phyloP scores from a whole-genome alignment of 2,329 filamentous ascomycete genomes.

The Hymenoscyphus scutula region DNA sequence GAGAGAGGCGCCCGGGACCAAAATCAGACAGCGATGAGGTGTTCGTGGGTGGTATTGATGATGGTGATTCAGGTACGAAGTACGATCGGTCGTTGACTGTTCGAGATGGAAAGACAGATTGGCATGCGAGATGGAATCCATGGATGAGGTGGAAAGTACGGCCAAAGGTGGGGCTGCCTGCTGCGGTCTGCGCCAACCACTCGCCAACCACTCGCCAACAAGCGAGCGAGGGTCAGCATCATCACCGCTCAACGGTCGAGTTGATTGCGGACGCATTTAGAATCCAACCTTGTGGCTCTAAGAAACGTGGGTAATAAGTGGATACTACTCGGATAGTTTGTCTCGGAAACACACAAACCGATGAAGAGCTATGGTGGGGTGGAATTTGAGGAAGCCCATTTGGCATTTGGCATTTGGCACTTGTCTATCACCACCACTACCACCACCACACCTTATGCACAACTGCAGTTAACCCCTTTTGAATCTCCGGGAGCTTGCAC shows the following conservation, averaged over 20 bases:
- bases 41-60: neutral
- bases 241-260: conserved; percentile 4
- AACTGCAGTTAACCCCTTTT: neutral
- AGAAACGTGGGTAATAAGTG: neutral
- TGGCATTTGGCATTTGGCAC: neutral
- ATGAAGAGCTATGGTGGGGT: neutral
- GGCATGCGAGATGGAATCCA: neutral
- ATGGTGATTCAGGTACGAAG: conserved; percentile 2
- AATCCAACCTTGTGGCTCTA: neutral
- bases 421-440: no score
- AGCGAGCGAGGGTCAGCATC: conserved; percentile 10
- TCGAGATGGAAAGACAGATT: neutral
- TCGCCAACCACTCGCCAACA: conserved; percentile 7
- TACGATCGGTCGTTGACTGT: conserved; percentile 3
- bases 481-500: neutral
- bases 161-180: conserved; percentile 5
- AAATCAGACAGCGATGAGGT: neutral
- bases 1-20: neutral
- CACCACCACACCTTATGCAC: no score
- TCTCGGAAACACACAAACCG: neutral
- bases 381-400: neutral
- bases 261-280: conserved; percentile 8
- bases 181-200: neutral
- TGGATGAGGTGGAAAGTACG: neutral
- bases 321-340: neutral